A percentile compares a stretch with the other conserved stretches of the same genome.
Conservation (phyloP, 805 yeast species). For the Lachancea cidri region DNA sequence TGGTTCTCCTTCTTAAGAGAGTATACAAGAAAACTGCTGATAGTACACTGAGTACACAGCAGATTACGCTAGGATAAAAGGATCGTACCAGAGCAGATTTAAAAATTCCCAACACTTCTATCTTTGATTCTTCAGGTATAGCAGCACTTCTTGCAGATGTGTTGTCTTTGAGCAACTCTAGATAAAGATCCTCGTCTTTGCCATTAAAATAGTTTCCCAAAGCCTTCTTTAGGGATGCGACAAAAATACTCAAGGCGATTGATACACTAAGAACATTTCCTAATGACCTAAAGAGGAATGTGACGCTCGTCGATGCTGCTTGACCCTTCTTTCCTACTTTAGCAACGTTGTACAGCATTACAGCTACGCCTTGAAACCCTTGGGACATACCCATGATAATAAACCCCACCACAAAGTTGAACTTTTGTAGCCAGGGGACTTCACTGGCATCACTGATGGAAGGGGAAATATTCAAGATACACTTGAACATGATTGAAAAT, state of each 20-base stretch:
- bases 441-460: slow-evolving; percentile 1
- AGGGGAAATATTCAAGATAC: slow-evolving; percentile 13
- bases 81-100: slow-evolving; percentile 5
- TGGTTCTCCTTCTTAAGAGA: not conserved
- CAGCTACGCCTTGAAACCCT: slow-evolving; percentile 39
- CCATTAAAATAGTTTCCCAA: slow-evolving; percentile 4
- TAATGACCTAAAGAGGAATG: slow-evolving; percentile 38
- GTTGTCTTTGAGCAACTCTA: slow-evolving; percentile 8
- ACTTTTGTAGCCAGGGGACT: slow-evolving; percentile 15
- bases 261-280: slow-evolving; percentile 44
- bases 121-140: slow-evolving; percentile 7
- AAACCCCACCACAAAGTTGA: slow-evolving; percentile 26
- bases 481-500: slow-evolving; percentile 10
- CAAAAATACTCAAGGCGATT: slow-evolving; percentile 14
- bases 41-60: slow-evolving; percentile 5
- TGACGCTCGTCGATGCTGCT: slow-evolving; percentile 43
- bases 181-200: slow-evolving; percentile 7
- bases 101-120: slow-evolving; percentile 6
- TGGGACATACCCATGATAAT: slow-evolving; percentile 35
- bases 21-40: slow-evolving; percentile 4
- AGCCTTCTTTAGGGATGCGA: slow-evolving; percentile 5
- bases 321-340: slow-evolving; percentile 39
- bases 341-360: slow-evolving; percentile 38
- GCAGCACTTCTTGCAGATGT: slow-evolving; percentile 6
- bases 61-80: slow-evolving; percentile 8